A percentile compares a stretch with the other conserved stretches of the same genome.
These are phyloP conservation scores for Penicillium longicatenatum DNA, from an alignment of 495 filamentous ascomycete genomes.

Conservation along the genomic window DNA sequence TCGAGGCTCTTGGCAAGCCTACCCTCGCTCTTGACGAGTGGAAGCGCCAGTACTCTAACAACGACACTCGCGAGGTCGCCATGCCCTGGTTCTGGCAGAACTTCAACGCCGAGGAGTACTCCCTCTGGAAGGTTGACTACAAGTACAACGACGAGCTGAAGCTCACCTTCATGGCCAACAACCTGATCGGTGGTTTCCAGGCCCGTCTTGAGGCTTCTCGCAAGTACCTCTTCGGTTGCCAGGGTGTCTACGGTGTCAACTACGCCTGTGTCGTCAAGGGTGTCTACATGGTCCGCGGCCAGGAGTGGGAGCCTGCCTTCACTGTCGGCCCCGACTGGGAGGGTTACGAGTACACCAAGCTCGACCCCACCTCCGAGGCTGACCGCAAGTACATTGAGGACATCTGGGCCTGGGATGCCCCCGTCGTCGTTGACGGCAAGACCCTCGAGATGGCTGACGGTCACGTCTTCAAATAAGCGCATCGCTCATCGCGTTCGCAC, in stretches of 20 bases:
- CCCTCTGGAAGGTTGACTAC: conserved; percentile 88
- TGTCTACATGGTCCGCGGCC: conserved; percentile 91
- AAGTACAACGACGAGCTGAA: conserved; percentile 99
- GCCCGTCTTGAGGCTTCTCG: conserved; percentile 94
- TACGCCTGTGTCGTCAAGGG: conserved; percentile 87
- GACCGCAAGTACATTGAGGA: conserved; percentile 84
- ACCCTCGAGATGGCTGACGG: conserved; percentile 77
- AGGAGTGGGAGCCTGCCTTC: conserved; percentile 84
- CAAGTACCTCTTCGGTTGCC: conserved; percentile 96
- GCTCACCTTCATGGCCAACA: conserved; percentile 95
- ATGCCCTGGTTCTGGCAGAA: conserved; percentile 99
- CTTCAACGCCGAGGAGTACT: conserved; percentile 89
- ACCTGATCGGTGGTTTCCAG: conserved; percentile 96
- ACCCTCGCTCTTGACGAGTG: conserved; percentile 88
- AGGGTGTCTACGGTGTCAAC: conserved; percentile 83
- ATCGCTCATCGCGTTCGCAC: conserved; percentile 14
- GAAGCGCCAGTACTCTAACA: conserved; percentile 99
- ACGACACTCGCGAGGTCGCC: conserved; percentile 77
- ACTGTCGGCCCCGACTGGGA: conserved; percentile 96
- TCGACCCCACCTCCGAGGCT: conserved; percentile 80
- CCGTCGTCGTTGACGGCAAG: conserved; percentile 77
- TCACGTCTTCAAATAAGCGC: conserved; percentile 96
- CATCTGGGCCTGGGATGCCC: conserved; percentile 89
- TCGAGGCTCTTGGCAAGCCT: conserved; percentile 81
- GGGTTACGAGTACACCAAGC: conserved; percentile 93